phyloP scores from a whole-genome alignment of 1,284 basidiomycete species.

The Cryptococcus neoformans region DNA sequence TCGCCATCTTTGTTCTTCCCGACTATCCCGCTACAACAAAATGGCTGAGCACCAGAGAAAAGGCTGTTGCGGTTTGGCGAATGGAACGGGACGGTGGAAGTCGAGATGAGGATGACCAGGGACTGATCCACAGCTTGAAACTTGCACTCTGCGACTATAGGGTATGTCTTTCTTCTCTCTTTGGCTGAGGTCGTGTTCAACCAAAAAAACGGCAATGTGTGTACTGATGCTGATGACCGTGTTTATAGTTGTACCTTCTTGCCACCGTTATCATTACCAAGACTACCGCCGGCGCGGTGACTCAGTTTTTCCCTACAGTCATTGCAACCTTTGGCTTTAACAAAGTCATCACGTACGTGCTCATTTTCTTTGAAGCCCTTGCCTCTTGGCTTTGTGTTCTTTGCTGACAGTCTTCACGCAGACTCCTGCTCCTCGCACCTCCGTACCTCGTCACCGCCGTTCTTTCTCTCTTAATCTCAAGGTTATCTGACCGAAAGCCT shows the following conservation, averaged over 20 bases:
- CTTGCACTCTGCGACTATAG: conserved; percentile 23
- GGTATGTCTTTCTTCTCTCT: background rate
- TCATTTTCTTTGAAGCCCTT: background rate
- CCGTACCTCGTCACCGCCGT: conserved; percentile 37
- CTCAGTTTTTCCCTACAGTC: conserved; percentile 33
- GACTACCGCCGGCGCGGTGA: conserved; percentile 21
- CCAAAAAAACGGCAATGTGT: too few relatives aligned
- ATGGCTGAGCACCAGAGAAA: conserved; percentile 22
- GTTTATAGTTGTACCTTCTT: conserved; percentile 18
- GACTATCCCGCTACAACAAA: conserved; percentile 30
- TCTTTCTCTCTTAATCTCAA: conserved; percentile 32
- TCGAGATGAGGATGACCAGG: conserved; percentile 17
- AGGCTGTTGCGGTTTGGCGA: conserved; percentile 26
- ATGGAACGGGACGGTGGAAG: conserved; percentile 19
- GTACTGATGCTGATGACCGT: too few relatives aligned
- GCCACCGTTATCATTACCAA: conserved; percentile 24
- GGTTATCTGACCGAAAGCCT: conserved; percentile 22
- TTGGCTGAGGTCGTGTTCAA: background rate
- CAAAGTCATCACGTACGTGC: conserved; percentile 23
- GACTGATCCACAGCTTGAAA: conserved; percentile 16
- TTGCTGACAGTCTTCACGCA: background rate
- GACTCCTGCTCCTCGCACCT: conserved; percentile 36
- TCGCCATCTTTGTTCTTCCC: conserved; percentile 18
- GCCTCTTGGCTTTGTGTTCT: background rate
- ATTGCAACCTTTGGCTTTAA: conserved; percentile 28